Evolutionary conservation across 202 grass and related monocot species (phyloP), one percentile per base, ranked within the genome.

Genomic region (Bolboschoenoplectus hybrid): DNA sequence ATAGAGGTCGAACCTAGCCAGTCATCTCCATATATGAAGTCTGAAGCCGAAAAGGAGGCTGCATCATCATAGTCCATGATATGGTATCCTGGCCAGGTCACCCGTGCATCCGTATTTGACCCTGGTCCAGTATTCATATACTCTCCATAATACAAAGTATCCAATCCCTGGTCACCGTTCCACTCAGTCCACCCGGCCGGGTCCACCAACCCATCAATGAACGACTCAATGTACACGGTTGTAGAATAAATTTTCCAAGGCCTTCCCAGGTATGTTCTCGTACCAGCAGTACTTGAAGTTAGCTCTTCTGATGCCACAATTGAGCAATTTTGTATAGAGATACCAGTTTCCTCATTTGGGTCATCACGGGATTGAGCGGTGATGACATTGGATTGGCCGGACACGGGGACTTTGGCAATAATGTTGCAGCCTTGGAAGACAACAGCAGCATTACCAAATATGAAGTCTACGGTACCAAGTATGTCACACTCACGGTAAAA

Each of bases 401-500:
- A 84, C 5, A 94, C 0, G 2, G 96, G 96, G 1, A 6, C 47
- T 77, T 50, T 46, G 75, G 89, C 90, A 53, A 89, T 53, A 26
- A 98, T 87, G 5, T 64, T 67, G 88, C 96, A 95, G 43, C 26
- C 90, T 87, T 96, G 96, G n/a, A 98, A 87, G 55, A 96, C 93
- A 34, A 89, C 96, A 0, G 96, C 93, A 0, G 96, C 96, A 85
- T 98, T 89, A 85, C 93, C 96, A 87, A 90, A 92, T 82, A 94
- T 91, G 84, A 89, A 80, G 84, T 98, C 96, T 3, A 98, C 85
- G 12, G 96, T 98, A 64, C 96, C 96, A 55, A 81, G 20, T 63
- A 98, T 85, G 80, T 86, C 69, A 78, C 93, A 98, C 80, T 98
- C 93, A 71, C 93, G 93, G 73, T 98, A 98, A 89, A 98, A 95